phyloP scores from a whole-genome alignment of 805 yeast species.

The Cyberlindnera galapagoensis region DNA sequence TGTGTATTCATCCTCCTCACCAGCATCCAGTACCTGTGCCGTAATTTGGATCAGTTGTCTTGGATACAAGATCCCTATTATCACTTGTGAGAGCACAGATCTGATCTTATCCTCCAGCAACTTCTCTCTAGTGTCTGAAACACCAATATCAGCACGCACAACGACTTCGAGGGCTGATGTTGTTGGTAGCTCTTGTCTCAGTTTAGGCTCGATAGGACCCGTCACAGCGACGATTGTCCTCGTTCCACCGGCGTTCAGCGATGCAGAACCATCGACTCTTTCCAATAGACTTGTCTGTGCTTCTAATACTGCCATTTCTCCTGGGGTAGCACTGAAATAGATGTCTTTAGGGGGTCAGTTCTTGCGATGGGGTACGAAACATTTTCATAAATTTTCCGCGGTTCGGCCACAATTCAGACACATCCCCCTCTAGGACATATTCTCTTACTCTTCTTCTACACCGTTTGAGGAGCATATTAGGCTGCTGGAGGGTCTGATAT shows the following conservation, averaged over 20 bases:
- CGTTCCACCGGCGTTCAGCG: conserved; percentile 42
- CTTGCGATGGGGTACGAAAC: too few relatives aligned
- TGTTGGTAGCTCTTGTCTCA: conserved; percentile 80
- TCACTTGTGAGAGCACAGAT: conserved; percentile 50
- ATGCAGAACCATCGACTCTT: conserved; percentile 79
- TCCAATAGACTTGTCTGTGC: conserved; percentile 28
- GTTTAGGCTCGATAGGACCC: conserved; percentile 85
- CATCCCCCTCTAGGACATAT: too few relatives aligned
- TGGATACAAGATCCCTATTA: conserved; percentile 64
- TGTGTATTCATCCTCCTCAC: conserved; percentile 31
- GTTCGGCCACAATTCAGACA: too few relatives aligned
- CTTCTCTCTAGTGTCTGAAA: conserved; percentile 69
- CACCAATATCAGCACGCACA: conserved; percentile 73
- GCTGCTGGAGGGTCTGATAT: too few relatives aligned
- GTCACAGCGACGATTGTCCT: conserved; percentile 70
- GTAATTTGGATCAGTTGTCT: conserved; percentile 70
- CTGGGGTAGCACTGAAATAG: not conserved
- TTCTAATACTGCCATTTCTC: conserved; percentile 2
- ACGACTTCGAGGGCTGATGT: conserved; percentile 70
- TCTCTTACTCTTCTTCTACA: too few relatives aligned
- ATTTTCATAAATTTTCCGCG: too few relatives aligned
- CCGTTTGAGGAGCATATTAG: too few relatives aligned
- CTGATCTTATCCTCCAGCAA: conserved; percentile 66
- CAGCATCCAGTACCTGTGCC: conserved; percentile 54
- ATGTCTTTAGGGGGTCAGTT: not conserved